Evolutionary conservation across 2,329 filamentous ascomycete genomes (phyloP), one percentile per base, ranked within the genome.

Genomic region (Camillea tinctor): DNA sequence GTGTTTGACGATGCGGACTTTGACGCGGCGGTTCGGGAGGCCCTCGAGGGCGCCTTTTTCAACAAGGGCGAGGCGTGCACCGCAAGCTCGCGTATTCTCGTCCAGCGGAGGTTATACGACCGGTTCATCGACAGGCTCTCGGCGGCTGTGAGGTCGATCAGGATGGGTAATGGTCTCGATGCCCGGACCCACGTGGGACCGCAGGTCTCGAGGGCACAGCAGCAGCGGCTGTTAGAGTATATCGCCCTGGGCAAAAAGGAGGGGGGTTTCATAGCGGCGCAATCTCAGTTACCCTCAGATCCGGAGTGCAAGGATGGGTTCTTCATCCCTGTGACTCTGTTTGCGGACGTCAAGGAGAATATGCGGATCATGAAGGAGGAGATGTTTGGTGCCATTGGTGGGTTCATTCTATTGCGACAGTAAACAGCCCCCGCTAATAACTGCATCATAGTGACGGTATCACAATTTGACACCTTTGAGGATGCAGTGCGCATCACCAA

Each of bases 281-380:
- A 58, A n/a, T 73, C 89, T 72, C 1, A 77, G 77, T 52, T 76
- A 77, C 44, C 84, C 82, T 69, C 88, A 87, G 70, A 88, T 87
- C 77, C 90, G 89, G 63, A 74, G 80, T 74, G 62, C 54, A 88
- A 91, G 82, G 56, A 58, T 22, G 91, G 90, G 61, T 95, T 90
- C 84, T 95, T 93, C 81, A 93, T 95, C 77, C 81, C 93, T 81
- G 91, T 91, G 44, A 96, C 92, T 72, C 91, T 95, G 80, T 95
- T 96, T 83, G 87, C 85, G 75, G 88, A 92, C 73, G 91, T 94
- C 65, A 84, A 79, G 54, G 80, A 87, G 67, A 85, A 93, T 76
- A 95, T 94, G 91, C 92, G 90, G 84, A 94, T 96, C 72, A 87
- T 91, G 78, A 86, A 91, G 76, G 91, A 95, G 79, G 92, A 96